These are phyloP conservation scores for Limtongia smithiae DNA, from an alignment of 805 yeast genomes.

Conservation along the genomic window DNA sequence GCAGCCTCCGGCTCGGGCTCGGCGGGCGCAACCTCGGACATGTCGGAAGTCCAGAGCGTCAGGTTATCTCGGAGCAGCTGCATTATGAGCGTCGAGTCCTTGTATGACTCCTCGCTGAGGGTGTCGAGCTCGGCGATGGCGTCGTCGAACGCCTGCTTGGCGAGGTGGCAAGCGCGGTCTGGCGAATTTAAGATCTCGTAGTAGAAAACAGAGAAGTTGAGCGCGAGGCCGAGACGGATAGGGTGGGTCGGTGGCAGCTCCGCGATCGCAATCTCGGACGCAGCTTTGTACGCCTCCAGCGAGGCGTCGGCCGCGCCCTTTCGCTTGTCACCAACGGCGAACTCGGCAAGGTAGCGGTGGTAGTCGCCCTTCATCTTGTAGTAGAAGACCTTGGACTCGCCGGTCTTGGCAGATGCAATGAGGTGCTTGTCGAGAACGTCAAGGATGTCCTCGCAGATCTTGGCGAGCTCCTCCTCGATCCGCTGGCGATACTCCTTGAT, in stretches of 20 bases:
- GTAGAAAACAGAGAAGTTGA: slow-evolving; percentile 96
- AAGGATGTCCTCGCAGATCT: slow-evolving; percentile 91
- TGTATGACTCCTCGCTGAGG: slow-evolving; percentile 95
- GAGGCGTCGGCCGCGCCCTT: slow-evolving; percentile 90
- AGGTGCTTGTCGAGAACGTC: slow-evolving; percentile 82
- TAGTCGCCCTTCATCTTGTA: slow-evolving; percentile 99
- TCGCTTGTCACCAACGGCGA: slow-evolving; percentile 85
- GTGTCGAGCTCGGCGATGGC: slow-evolving; percentile 99
- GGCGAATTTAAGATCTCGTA: slow-evolving; percentile 98
- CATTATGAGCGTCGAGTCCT: slow-evolving; percentile 98
- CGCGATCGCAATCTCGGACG: slow-evolving; percentile 94
- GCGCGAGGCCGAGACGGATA: slow-evolving; percentile 94
- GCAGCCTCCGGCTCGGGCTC: slow-evolving; percentile 37
- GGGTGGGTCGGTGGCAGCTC: slow-evolving; percentile 99
- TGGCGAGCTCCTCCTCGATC: slow-evolving; percentile 87
- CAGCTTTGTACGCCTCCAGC: slow-evolving; percentile 89
- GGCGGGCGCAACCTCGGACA: slow-evolving; percentile 67
- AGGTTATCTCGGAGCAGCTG: slow-evolving; percentile 97
- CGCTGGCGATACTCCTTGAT: slow-evolving; percentile 93
- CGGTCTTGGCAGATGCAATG: slow-evolving; percentile 90
- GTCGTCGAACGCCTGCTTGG: slow-evolving; percentile 98
- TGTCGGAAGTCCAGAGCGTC: slow-evolving; percentile 95
- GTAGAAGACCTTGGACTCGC: slow-evolving; percentile 97
- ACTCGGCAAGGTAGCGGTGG: slow-evolving; percentile 98
- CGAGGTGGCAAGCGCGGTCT: slow-evolving; percentile 97